These are phyloP conservation scores for Priceomyces haplophilus DNA, from an alignment of 805 yeast species.

Conservation along the genomic window DNA sequence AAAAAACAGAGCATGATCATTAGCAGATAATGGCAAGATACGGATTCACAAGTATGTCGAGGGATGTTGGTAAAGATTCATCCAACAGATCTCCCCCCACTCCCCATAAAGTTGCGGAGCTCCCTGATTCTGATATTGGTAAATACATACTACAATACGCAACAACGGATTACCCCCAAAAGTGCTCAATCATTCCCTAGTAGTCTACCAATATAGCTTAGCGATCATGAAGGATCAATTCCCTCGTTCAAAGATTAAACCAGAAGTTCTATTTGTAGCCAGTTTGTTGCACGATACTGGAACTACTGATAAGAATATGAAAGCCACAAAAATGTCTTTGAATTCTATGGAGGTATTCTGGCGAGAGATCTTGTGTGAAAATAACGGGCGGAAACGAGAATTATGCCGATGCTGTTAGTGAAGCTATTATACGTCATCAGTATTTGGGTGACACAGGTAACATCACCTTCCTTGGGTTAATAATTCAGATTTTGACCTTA, in stretches of 20 bases:
- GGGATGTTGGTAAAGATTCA: conserved; percentile 24
- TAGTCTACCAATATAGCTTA: conserved; percentile 28
- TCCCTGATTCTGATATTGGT: conserved; percentile 20
- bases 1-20: too few relatives aligned
- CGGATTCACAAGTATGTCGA: conserved; percentile 29
- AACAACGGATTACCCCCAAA: conserved; percentile 15
- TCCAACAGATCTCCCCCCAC: conserved; percentile 24
- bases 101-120: conserved; percentile 14
- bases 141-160: conserved; percentile 21
- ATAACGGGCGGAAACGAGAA: conserved; percentile 21
- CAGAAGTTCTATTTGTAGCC: conserved; percentile 27
- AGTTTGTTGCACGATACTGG: conserved; percentile 34
- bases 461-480: conserved; percentile 31
- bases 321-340: conserved; percentile 33
- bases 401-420: conserved; percentile 33
- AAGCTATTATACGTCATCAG: conserved; percentile 35
- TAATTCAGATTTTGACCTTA: conserved; percentile 31
- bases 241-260: conserved; percentile 28
- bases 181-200: conserved; percentile 28
- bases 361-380: conserved; percentile 23
- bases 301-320: conserved; percentile 31
- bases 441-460: conserved; percentile 31
- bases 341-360: conserved; percentile 31
- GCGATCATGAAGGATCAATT: conserved; percentile 32
- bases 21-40: conserved; percentile 26